phyloP scores from a whole-genome alignment of 352 stramenopile species.

The Pythium rhizo-oryzae region DNA sequence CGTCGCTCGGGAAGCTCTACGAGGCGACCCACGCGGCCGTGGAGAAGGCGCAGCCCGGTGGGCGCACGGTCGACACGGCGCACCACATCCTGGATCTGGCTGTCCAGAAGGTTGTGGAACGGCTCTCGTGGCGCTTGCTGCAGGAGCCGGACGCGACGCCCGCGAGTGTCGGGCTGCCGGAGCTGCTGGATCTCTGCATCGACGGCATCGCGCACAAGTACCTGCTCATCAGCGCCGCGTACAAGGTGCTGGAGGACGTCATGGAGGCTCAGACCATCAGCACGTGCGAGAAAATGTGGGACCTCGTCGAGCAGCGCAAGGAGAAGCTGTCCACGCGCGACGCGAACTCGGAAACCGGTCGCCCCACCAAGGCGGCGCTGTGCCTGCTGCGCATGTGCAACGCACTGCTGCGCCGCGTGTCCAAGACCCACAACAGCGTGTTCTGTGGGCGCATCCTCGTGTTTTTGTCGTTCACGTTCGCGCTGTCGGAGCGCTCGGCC shows the following conservation, averaged over 20 bases:
- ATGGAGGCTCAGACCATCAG: conserved; percentile 87
- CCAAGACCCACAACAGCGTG: conserved; percentile 90
- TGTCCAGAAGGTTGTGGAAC: conserved; percentile 80
- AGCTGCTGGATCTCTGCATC: conserved; percentile 83
- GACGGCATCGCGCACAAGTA: conserved; percentile 65
- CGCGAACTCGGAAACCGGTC: conserved; percentile 65
- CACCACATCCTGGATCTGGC: conserved; percentile 76
- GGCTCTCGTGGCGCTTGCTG: conserved; percentile 79
- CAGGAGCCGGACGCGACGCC: conserved; percentile 56
- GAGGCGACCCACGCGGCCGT: conserved; percentile 33
- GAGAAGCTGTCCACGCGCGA: conserved; percentile 67
- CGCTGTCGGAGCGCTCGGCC: conserved; percentile 81
- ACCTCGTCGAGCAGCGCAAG: conserved; percentile 78
- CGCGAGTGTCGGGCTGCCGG: conserved; percentile 58
- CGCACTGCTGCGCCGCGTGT: conserved; percentile 78
- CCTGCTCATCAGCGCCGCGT: conserved; percentile 72
- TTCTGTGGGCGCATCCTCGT: conserved; percentile 88
- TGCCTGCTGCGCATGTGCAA: conserved; percentile 86
- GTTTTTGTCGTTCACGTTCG: conserved; percentile 87
- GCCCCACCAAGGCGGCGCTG: conserved; percentile 79
- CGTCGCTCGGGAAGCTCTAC: conserved; percentile 52
- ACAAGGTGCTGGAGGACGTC: conserved; percentile 86
- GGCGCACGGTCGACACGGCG: conserved; percentile 43
- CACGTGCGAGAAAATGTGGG: conserved; percentile 87
- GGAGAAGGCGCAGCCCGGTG: conserved; percentile 7